Base-by-base conservation (phyloP, 2,329 filamentous ascomycete genomes). In the Calonectria pteridis region DNA sequence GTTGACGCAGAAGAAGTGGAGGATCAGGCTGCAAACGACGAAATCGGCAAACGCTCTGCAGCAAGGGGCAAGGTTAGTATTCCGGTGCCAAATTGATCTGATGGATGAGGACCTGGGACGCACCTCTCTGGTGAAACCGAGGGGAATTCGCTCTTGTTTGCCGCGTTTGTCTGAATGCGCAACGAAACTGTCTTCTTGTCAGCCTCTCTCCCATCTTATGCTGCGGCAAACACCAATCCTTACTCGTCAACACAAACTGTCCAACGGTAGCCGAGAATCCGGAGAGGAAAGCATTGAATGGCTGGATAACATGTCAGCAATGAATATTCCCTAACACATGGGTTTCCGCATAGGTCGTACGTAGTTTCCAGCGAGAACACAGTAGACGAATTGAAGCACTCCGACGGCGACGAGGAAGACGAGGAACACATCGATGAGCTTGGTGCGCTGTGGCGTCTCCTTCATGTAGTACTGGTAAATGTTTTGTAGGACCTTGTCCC, bases 1-100 rank as follows among this genome's bases (percentile, higher is more conserved):
- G 90, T 99, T 99, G 84, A 98, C 93, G 87, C 96, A 98, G 90
- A 99, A 99, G 88, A 98, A 98, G 88, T 99, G 97, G 84, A 98
- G 87, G 84, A 98, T 95, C 84, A 99, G 85, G 85, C 96, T 98
- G 84, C 96, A 97, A 80, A 98, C 95, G 74, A 99, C 90, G 83
- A 94, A 99, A 87, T 99, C 97, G 83, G 97, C 96, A 85, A 99
- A 99, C 49, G 97, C 96, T 84, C 95, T 97, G 79, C 69, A 43
- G 69, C 46, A 6, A 40, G n/a, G 71, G 40, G 69, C 49, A 5
- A 40, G n/a, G 69, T 83, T 67, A 83, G 75, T 55, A 64, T 31
- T 37, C 10, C 14, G 33, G 46, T 11, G n/a, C 28, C 28, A 53
- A 40, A 49, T 53, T 20, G 40, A 28, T 20, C 6, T 20, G 18